A percentile compares a stretch with the other conserved stretches of the same genome.
These are phyloP conservation scores for Poa annua DNA, from an alignment of 176 grass and related monocot species.

Conservation along the genomic window DNA sequence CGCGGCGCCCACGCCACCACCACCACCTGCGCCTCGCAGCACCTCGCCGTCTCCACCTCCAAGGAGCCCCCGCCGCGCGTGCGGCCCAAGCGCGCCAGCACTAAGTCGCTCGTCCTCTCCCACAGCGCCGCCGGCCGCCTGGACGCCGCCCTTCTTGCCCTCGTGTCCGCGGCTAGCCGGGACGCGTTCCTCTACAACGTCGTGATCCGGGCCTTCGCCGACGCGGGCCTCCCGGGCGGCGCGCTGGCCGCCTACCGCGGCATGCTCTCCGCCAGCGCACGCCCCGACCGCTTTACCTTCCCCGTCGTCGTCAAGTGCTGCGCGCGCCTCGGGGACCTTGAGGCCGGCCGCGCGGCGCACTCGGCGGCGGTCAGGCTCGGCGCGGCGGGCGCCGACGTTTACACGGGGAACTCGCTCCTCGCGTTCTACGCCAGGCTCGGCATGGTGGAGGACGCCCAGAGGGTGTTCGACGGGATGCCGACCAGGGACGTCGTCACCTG, in stretches of 20 bases:
- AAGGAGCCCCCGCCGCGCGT: slow-evolving; percentile 41
- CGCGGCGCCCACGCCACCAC: slow-evolving; percentile 44
- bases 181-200: slow-evolving; percentile 76
- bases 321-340: slow-evolving; percentile 21
- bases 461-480: slow-evolving; percentile 80
- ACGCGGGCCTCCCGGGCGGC: slow-evolving; percentile 52
- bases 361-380: slow-evolving; percentile 61
- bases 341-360: slow-evolving; percentile 56
- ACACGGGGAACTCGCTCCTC: slow-evolving; percentile 72
- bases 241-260: slow-evolving; percentile 52
- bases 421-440: slow-evolving; percentile 69
- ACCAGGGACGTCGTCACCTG: slow-evolving; percentile 68
- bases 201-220: slow-evolving; percentile 75
- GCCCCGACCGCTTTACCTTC: slow-evolving; percentile 76
- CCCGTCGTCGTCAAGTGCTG: slow-evolving; percentile 76
- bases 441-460: slow-evolving; percentile 59
- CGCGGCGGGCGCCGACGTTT: slow-evolving; percentile 53
- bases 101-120: slow-evolving; percentile 53
- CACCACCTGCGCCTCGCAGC: slow-evolving; percentile 25
- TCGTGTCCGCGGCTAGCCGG: slow-evolving; percentile 41
- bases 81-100: slow-evolving; percentile 31
- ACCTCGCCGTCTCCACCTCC: slow-evolving; percentile 27
- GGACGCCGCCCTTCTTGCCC: slow-evolving; percentile 57
- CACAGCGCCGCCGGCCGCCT: slow-evolving; percentile 57
- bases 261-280: slow-evolving; percentile 58